Conservation (phyloP, 352 stramenopile species). For the Globisporangium canariense region DNA sequence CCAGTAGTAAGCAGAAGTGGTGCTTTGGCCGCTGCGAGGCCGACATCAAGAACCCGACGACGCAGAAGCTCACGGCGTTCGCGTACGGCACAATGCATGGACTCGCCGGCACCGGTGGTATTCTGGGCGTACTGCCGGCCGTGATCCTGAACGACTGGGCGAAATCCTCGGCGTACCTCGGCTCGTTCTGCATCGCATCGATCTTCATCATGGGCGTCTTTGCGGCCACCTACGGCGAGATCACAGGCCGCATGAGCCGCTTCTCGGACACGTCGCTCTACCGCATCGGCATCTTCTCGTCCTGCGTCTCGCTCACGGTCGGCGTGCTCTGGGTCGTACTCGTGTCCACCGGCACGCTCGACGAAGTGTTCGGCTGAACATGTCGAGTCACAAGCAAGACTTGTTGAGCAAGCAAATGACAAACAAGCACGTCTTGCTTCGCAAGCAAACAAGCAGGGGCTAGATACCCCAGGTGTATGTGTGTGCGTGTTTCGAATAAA, state of each 20-base stretch:
- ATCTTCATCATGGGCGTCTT: conserved; percentile 89
- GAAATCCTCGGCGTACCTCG: conserved; percentile 77
- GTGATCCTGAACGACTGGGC: conserved; percentile 77
- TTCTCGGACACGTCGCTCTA: conserved; percentile 57
- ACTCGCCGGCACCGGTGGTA: conserved; percentile 60
- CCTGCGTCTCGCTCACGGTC: conserved; percentile 58
- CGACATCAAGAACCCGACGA: conserved; percentile 60
- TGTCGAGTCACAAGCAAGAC: neutral
- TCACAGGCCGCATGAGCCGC: conserved; percentile 56
- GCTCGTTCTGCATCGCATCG: conserved; percentile 79
- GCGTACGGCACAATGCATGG: conserved; percentile 85
- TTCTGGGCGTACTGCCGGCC: conserved; percentile 83
- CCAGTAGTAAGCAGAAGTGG: conserved; percentile 16
- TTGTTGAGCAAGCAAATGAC: neutral
- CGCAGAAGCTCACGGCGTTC: conserved; percentile 70
- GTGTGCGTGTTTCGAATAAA: neutral
- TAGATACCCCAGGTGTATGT: conserved; percentile 3
- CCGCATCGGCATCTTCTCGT: conserved; percentile 61
- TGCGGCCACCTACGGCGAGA: conserved; percentile 71
- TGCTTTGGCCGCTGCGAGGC: conserved; percentile 38
- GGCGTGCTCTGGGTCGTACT: conserved; percentile 72
- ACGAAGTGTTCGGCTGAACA: conserved; percentile 60
- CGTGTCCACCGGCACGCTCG: conserved; percentile 59
- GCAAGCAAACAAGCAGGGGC: neutral
- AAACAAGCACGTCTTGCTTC: neutral